phyloP scores from a whole-genome alignment of 768 basidiomycete genomes.

The Filobasidium wieringae region DNA sequence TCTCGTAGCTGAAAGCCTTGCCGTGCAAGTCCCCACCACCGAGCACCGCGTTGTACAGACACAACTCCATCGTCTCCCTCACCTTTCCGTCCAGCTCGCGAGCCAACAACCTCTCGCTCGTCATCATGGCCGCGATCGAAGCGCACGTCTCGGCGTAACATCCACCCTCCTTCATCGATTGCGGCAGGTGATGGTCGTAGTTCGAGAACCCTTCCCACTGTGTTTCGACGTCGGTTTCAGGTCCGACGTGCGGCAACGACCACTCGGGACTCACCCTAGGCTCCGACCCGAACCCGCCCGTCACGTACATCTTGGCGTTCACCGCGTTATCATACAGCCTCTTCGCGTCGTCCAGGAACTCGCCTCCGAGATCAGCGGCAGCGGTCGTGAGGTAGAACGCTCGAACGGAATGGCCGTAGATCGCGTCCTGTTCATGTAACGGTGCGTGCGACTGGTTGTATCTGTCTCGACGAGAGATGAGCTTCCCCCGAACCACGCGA shows the following conservation, averaged over 20 bases:
- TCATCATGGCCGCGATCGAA: constrained; percentile 27
- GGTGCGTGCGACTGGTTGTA: constrained; percentile 24
- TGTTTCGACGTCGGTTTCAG: no score
- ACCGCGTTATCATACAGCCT: constrained; percentile 20
- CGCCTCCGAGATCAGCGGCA: constrained; percentile 21
- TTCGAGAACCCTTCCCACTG: constrained; percentile 23
- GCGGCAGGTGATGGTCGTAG: constrained; percentile 18
- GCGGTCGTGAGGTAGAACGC: constrained; percentile 26
- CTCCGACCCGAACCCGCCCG: constrained; percentile 24
- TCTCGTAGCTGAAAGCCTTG: constrained; percentile 24
- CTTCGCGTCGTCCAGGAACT: constrained; percentile 20
- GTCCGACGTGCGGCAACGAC: not conserved
- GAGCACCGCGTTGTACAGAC: constrained; percentile 21
- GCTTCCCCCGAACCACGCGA: not conserved
- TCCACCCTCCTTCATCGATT: constrained; percentile 24
- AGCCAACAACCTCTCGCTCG: constrained; percentile 20
- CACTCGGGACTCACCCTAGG: constrained; percentile 18
- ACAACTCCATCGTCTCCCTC: constrained; percentile 22
- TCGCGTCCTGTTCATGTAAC: constrained; percentile 19
- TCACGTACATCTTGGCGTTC: constrained; percentile 26
- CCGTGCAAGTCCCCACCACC: constrained; percentile 22
- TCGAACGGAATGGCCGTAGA: constrained; percentile 25
- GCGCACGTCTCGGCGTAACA: constrained; percentile 29
- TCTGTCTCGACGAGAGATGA: not conserved
- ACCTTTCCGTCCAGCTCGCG: constrained; percentile 19